These are phyloP conservation scores for Thymus mandschuricus DNA, from an alignment of 257 asterid genomes.

Conservation along the genomic window DNA sequence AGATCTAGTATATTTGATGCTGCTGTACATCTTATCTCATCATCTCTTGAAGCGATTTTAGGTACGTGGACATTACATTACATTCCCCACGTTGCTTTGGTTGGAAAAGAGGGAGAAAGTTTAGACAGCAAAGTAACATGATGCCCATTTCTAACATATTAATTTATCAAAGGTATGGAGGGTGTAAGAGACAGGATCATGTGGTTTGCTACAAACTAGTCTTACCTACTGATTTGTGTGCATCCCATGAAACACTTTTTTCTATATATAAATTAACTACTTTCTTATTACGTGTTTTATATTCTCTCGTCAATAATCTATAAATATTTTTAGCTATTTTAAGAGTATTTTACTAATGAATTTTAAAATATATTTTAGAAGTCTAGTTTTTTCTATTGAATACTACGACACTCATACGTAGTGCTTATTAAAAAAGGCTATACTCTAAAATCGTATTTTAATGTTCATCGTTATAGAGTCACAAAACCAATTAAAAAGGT, in stretches of 20 bases:
- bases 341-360: no score
- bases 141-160: conserved; percentile 17
- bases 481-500: no score
- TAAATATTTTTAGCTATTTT: no score
- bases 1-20: no score
- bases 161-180: conserved; percentile 16
- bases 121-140: conserved; percentile 26
- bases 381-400: no score
- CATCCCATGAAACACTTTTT: conserved; percentile 31
- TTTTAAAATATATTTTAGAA: no score
- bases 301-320: no score
- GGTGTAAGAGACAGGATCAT: conserved; percentile 28
- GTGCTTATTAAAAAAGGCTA: no score
- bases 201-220: conserved; percentile 32
- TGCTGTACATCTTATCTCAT: conserved; percentile 40
- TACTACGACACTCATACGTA: no score
- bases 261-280: conserved; percentile 9
- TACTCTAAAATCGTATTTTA: no score
- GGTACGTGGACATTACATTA: conserved; percentile 25
- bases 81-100: conserved; percentile 31
- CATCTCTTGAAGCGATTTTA: conserved; percentile 19
- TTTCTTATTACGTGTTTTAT: not conserved
- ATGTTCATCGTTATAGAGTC: no score
- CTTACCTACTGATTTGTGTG: conserved; percentile 25
- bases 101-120: not conserved